A percentile compares a stretch with the other conserved stretches of the same genome.
These are phyloP conservation scores for Xylaria castorea DNA, from an alignment of 495 filamentous ascomycete species.

Conservation along the genomic window DNA sequence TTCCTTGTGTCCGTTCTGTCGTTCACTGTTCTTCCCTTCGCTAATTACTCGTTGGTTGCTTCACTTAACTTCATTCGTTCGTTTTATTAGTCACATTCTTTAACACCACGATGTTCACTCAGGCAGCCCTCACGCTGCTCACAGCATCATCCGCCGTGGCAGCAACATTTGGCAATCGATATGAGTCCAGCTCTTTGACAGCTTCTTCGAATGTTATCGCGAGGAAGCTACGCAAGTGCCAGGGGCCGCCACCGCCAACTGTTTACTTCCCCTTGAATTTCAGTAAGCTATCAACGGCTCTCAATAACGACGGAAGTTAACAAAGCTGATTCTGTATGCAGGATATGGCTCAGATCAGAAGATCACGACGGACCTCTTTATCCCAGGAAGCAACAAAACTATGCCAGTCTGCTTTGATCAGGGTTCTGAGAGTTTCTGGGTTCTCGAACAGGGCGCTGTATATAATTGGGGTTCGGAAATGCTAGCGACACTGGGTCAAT, in stretches of 20 bases:
- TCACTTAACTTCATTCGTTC: neutral
- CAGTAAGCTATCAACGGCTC: neutral
- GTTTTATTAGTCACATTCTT: neutral
- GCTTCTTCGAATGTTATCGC: neutral
- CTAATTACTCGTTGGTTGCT: neutral
- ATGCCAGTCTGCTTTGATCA: slow-evolving; percentile 27
- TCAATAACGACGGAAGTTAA: neutral
- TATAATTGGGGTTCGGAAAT: slow-evolving; percentile 18
- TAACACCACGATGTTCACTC: neutral
- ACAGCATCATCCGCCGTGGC: neutral
- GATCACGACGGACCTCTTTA: slow-evolving; percentile 21
- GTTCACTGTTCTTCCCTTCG: neutral
- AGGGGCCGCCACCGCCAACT: slow-evolving; percentile 4
- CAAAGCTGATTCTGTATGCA: neutral
- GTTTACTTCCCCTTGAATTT: slow-evolving; percentile 25
- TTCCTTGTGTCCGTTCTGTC: neutral
- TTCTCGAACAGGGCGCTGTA: slow-evolving; percentile 15
- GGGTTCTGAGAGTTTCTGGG: slow-evolving; percentile 21
- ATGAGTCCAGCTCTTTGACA: neutral
- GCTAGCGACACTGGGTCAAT: neutral
- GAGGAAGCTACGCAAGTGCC: neutral
- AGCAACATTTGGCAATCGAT: slow-evolving; percentile 1
- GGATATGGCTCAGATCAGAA: slow-evolving; percentile 23
- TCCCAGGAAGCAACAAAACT: slow-evolving; percentile 18
- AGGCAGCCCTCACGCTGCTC: neutral